These are phyloP conservation scores for Serendipita sp. DNA, from an alignment of 768 basidiomycete species.

Conservation along the genomic window DNA sequence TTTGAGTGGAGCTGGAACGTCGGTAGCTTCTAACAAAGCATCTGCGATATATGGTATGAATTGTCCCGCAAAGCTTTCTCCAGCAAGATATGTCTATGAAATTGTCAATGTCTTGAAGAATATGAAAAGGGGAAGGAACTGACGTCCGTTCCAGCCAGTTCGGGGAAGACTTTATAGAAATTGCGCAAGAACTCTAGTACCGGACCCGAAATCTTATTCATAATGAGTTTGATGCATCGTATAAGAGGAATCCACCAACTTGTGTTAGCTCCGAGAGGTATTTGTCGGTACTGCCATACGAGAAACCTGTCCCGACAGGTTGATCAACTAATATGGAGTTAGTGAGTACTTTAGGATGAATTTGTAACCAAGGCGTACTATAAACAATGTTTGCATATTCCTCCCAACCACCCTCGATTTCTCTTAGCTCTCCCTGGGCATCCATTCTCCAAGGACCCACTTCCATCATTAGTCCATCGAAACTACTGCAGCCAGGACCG, in stretches of 20 bases:
- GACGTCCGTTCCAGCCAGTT: constrained; percentile 68
- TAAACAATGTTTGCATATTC: constrained; percentile 92
- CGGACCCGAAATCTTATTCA: constrained; percentile 50
- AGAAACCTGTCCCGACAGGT: constrained; percentile 90
- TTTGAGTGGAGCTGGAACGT: constrained; percentile 43
- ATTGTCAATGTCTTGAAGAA: not conserved
- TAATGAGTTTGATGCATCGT: constrained; percentile 4
- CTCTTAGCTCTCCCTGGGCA: constrained; percentile 50
- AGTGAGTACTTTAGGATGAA: not conserved
- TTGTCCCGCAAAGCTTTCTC: constrained; percentile 95
- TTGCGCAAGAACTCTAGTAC: constrained; percentile 71
- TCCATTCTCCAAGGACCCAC: constrained; percentile 84
- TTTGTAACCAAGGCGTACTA: constrained; percentile 32
- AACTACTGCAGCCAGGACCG: constrained; percentile 93
- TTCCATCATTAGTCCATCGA: constrained; percentile 97
- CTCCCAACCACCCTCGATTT: constrained; percentile 85
- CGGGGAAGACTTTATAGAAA: constrained; percentile 84
- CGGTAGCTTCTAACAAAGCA: constrained; percentile 42
- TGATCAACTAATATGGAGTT: constrained; percentile 60
- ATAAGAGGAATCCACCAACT: constrained; percentile 23
- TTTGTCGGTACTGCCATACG: constrained; percentile 70
- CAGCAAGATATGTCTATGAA: constrained; percentile 80
- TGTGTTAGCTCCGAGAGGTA: constrained; percentile 67
- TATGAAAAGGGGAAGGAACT: constrained; percentile 19
- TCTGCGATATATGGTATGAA: constrained; percentile 94